Evolutionary conservation across 345 rosid species (phyloP), one percentile per base, ranked within the genome.

Genomic region (Aquilaria sinensis): DNA sequence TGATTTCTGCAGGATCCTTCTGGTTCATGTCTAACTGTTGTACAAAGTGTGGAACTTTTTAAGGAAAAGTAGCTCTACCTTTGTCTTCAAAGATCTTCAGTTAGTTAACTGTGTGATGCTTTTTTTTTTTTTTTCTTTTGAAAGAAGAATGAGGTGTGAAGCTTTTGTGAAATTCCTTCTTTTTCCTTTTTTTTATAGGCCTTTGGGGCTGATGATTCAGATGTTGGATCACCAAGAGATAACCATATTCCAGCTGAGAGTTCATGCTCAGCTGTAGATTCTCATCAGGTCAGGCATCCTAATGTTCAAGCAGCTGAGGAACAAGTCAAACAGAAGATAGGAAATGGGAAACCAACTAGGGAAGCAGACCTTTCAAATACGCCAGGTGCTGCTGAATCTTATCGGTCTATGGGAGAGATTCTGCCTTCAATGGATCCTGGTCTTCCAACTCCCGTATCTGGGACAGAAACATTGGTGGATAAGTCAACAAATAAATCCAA

Each of bases 181-280:
- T 3, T 66, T 59, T 56, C 58, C 55, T 64, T 67, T 47, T 57
- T 53, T 57, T 57, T 78, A 73, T 77, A 94, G 99, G 92, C 90
- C 45, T 80, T 90, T 77, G 94, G 89, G 51, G 87, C 83, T 54
- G 94, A 90, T 77, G 95, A 87, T 71, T 90, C 87, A 41, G 99
- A 88, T 76, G 74, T 51, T 74, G 92, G 78, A 67, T 85, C 89
- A 61, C 84, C 97, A 2, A 77, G 75, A 71, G 72, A 81, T 66
- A 68, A 63, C 75, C 79, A 61, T 65, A 76, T 67, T 67, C 62
- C 72, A 32, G 75, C 67, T 51, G 84, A 78, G 76, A 75, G 68
- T 74, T 75, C 83, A 66, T 78, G 71, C 49, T 33, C 74, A 51
- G 78, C 73, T 34, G 57, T 65, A 61, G 83, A 74, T 74, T 62